Evolutionary conservation across 1,139 yeast species (phyloP).

Genomic region (Saccharomyces pastorianus): DNA sequence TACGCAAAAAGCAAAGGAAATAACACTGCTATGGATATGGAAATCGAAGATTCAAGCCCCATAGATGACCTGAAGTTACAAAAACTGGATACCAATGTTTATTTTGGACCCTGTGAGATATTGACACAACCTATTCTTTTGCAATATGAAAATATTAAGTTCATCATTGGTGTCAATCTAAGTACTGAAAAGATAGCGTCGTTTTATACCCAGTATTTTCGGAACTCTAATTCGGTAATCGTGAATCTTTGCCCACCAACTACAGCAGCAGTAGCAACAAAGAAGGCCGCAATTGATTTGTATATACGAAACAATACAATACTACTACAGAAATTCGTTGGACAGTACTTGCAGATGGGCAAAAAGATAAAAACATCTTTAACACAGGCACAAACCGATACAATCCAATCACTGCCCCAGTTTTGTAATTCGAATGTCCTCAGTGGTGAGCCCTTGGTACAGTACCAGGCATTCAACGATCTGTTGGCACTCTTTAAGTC

Average conservation of each 20-base stretch:
- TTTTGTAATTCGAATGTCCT: slow-evolving; percentile 16
- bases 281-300: slow-evolving; percentile 1
- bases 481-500: slow-evolving; percentile 21
- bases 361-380: not conserved
- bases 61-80: slow-evolving; percentile 17
- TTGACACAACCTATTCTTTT: slow-evolving; percentile 29
- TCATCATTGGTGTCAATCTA: slow-evolving; percentile 24
- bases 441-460: slow-evolving; percentile 11
- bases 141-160: slow-evolving; percentile 18
- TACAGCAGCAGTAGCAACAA: slow-evolving; percentile 5
- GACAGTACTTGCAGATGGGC: not conserved
- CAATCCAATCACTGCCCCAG: not conserved
- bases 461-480: slow-evolving; percentile 26
- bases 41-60: not conserved
- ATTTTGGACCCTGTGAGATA: slow-evolving; percentile 33
- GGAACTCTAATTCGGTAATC: slow-evolving; percentile 21
- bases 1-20: not conserved
- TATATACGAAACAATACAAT: slow-evolving; percentile 13
- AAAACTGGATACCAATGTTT: slow-evolving; percentile 28
- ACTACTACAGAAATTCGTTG: slow-evolving; percentile 5
- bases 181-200: slow-evolving; percentile 10
- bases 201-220: slow-evolving; percentile 12
- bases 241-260: slow-evolving; percentile 20
- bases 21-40: not conserved
- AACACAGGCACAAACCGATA: not conserved